Evolutionary conservation across 495 filamentous ascomycete species (phyloP), one percentile per base, ranked within the genome.

Genomic region (Penicillium waksmanii): DNA sequence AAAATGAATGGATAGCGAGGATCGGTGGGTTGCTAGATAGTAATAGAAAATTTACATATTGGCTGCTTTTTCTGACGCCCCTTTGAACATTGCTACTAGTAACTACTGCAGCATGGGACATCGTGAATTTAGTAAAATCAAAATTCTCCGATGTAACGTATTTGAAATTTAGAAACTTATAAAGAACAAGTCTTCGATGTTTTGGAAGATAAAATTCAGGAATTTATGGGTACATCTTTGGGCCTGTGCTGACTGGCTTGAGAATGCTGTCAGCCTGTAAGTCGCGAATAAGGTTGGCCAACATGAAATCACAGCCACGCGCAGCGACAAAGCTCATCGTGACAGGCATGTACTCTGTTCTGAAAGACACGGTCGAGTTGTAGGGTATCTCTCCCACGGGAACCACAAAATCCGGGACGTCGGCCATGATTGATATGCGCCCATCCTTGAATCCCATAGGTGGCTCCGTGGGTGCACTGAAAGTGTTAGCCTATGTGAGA

Each of bases 261-360:
- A 89, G 13, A 48, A 88, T 79, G 0, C 84, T 85, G 0, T 68
- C 74, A 34, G 65, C 62, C 1, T 77, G 68, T 23, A 89, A 56
- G 33, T 82, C 82, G 56, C 77, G 66, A n/a, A 85, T 78, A 42
- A 89, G 63, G 34, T 71, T 76, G 13, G 80, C 83, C 46, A 89
- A 66, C 70, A 89, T 74, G 0, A 80, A 76, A 71, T 90, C 87
- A 58, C 87, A 89, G 0, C 85, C 86, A 48, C 81, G 80, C 3
- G 84, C 82, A 3, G 81, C 85, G 66, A 86, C 69, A 36, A 90
- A 73, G 56, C 82, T 77, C 18, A 88, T 77, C 0, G 79, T 80
- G 0, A 90, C 85, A 1, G 86, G 86, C 35, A 88, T 60, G 33
- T 75, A 74, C 70, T 89, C 87, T 25, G 69, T 71, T 48, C 83